Conservation (phyloP, 2,329 filamentous ascomycete genomes). For the Verticillium zaregamsianum region DNA sequence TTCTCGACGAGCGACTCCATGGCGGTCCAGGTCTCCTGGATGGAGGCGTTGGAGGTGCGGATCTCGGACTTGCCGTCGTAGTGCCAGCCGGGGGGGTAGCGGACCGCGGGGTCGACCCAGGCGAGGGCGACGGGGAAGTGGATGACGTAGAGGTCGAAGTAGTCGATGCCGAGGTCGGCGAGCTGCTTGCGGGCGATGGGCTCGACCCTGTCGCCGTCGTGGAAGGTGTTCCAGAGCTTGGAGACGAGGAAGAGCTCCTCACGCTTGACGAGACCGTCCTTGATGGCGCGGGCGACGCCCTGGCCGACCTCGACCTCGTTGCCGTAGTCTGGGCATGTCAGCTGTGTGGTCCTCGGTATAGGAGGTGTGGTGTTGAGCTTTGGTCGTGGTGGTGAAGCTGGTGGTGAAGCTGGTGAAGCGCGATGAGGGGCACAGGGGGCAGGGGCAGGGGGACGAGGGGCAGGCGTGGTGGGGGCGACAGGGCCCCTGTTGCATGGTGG, state of each 20-base stretch:
- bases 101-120: constrained; percentile 74
- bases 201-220: constrained; percentile 73
- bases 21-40: constrained; percentile 78
- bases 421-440: background rate
- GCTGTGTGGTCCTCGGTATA: background rate
- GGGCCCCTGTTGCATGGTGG: background rate
- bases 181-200: constrained; percentile 74
- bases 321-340: constrained; percentile 61
- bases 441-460: background rate
- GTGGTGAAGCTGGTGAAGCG: background rate
- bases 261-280: constrained; percentile 75
- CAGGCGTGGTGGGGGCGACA: background rate
- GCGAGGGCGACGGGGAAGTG: constrained; percentile 87
- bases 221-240: constrained; percentile 92
- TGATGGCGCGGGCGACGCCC: constrained; percentile 73
- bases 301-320: constrained; percentile 77
- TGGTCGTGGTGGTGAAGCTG: background rate
- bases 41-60: constrained; percentile 62
- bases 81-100: constrained; percentile 78
- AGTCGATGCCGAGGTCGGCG: constrained; percentile 78
- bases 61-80: constrained; percentile 60
- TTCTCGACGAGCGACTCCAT: constrained; percentile 71
- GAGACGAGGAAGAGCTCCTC: constrained; percentile 88
- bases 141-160: constrained; percentile 86
- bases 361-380: background rate